phyloP scores from a whole-genome alignment of 2,329 filamentous ascomycete genomes.

The Akanthomyces lecanii region DNA sequence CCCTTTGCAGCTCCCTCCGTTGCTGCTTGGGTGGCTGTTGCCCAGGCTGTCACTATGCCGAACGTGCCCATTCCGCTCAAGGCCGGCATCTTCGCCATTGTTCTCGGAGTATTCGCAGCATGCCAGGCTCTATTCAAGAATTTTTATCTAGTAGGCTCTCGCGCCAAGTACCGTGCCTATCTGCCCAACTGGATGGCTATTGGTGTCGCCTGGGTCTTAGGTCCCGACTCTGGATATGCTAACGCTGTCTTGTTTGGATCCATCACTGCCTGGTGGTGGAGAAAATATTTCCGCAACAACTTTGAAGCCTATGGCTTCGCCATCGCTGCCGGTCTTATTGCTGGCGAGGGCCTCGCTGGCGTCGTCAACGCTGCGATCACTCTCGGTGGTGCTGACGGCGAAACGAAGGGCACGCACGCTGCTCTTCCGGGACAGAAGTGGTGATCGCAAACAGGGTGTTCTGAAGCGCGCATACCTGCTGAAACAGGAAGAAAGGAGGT shows the following conservation, averaged over 20 bases:
- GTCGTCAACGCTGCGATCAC: constrained; percentile 52
- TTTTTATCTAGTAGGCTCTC: constrained; percentile 47
- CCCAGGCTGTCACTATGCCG: constrained; percentile 55
- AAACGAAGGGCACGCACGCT: constrained; percentile 14
- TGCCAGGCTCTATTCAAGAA: constrained; percentile 50
- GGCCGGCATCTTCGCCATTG: constrained; percentile 53
- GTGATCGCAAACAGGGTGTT: not conserved
- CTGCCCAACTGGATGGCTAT: constrained; percentile 62
- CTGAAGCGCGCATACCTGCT: too few species aligned
- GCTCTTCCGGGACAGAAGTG: constrained; percentile 19
- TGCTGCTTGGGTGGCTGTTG: constrained; percentile 62
- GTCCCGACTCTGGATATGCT: constrained; percentile 50
- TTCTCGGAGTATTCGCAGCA: constrained; percentile 47
- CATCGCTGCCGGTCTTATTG: constrained; percentile 57
- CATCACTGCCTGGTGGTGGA: constrained; percentile 50
- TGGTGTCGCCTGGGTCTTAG: constrained; percentile 55
- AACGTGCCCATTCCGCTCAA: constrained; percentile 51
- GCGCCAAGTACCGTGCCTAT: constrained; percentile 52
- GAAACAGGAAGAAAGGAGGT: not conserved
- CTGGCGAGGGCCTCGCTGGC: constrained; percentile 59
- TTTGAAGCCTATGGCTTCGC: constrained; percentile 57
- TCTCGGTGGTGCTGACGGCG: constrained; percentile 27
- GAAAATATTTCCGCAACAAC: constrained; percentile 43
- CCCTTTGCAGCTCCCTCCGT: constrained; percentile 61
- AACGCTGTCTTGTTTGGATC: constrained; percentile 56